phyloP scores from a whole-genome alignment of 352 stramenopile species.

The Phytophthora colocasiae region DNA sequence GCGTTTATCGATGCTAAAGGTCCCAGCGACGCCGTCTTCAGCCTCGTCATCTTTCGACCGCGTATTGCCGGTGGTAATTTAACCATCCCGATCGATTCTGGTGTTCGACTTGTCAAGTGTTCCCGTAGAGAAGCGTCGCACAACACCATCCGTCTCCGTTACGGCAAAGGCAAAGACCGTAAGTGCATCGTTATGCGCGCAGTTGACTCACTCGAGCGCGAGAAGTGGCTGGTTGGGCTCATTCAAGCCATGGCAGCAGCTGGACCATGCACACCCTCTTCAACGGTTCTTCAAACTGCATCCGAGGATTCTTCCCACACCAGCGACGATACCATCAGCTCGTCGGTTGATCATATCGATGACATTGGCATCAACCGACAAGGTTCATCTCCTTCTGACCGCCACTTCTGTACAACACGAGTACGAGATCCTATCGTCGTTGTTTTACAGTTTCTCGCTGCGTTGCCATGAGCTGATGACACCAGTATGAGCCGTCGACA shows the following conservation, averaged over 20 bases:
- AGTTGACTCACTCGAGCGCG: slow-evolving; percentile 19
- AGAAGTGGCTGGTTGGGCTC: slow-evolving; percentile 23
- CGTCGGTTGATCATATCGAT: neutral
- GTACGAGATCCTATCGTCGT: neutral
- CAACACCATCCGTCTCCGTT: slow-evolving; percentile 26
- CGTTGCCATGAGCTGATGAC: neutral
- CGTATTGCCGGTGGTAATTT: slow-evolving; percentile 19
- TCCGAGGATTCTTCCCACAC: neutral
- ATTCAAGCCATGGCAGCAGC: slow-evolving; percentile 25
- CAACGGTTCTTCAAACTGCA: neutral
- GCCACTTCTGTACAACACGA: neutral
- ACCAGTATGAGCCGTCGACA: neutral
- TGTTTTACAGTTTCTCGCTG: neutral
- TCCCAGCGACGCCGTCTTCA: slow-evolving; percentile 13
- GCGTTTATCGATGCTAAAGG: neutral
- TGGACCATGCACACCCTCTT: neutral
- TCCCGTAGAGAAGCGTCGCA: slow-evolving; percentile 11
- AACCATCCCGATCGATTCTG: slow-evolving; percentile 26
- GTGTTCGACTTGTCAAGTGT: slow-evolving; percentile 25
- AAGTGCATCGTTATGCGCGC: slow-evolving; percentile 15
- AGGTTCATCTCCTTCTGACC: neutral
- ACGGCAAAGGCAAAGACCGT: slow-evolving; percentile 14
- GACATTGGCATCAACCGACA: slow-evolving; percentile 2
- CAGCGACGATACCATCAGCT: neutral
- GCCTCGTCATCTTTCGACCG: slow-evolving; percentile 19